phyloP scores from a whole-genome alignment of 1,284 basidiomycete species.

The Lignosus rhinocerotis region DNA sequence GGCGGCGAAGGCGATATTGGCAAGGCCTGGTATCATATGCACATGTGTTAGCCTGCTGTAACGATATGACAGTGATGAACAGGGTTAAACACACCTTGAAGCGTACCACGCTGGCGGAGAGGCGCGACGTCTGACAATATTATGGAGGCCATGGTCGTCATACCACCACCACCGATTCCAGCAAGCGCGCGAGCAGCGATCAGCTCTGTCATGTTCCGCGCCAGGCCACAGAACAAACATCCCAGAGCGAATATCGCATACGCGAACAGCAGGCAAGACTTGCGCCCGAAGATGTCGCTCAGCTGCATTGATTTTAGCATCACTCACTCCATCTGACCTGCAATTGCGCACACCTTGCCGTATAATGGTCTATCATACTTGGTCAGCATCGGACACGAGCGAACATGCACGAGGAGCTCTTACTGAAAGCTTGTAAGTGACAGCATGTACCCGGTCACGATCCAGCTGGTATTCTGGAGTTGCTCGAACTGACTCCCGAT shows the following conservation, averaged over 20 bases:
- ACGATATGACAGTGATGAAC: not conserved
- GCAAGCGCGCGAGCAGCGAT: constrained; percentile 56
- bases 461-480: constrained; percentile 66
- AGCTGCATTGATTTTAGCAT: constrained; percentile 29
- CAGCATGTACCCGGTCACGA: constrained; percentile 63
- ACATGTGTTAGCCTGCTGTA: not conserved
- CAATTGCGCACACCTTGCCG: constrained; percentile 44
- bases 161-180: constrained; percentile 66
- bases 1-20: constrained; percentile 57
- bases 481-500: constrained; percentile 65
- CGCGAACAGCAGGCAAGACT: constrained; percentile 55
- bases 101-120: constrained; percentile 57
- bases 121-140: constrained; percentile 64
- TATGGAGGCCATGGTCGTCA: constrained; percentile 61
- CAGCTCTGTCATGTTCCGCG: constrained; percentile 55
- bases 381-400: not conserved
- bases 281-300: constrained; percentile 67
- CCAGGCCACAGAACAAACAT: constrained; percentile 52
- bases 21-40: constrained; percentile 37
- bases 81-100: constrained; percentile 57
- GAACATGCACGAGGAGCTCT: constrained; percentile 25
- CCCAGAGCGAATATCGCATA: constrained; percentile 58
- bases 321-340: not conserved
- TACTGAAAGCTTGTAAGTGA: constrained; percentile 64
- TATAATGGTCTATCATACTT: constrained; percentile 50